These are phyloP conservation scores for Farysia itapuensis DNA, from an alignment of 1,284 basidiomycete genomes.

Conservation along the genomic window DNA sequence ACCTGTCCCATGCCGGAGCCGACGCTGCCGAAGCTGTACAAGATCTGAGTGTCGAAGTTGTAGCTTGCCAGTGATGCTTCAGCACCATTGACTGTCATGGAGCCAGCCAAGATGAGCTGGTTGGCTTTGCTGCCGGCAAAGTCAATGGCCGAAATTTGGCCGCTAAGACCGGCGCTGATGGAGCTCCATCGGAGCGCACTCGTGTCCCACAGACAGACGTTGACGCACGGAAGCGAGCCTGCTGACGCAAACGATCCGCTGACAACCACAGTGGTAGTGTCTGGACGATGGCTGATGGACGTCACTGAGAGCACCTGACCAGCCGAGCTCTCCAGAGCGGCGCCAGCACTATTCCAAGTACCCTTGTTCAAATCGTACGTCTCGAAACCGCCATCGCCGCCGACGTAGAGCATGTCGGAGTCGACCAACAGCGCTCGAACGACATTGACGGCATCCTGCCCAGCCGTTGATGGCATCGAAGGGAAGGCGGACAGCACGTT, in stretches of 20 bases:
- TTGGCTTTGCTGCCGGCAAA: constrained; percentile 65
- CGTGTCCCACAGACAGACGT: constrained; percentile 77
- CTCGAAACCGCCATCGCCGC: constrained; percentile 51
- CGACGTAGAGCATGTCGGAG: constrained; percentile 44
- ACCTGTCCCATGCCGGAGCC: constrained; percentile 68
- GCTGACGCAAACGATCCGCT: constrained; percentile 82
- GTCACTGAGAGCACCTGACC: constrained; percentile 69
- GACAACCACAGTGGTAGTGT: constrained; percentile 72
- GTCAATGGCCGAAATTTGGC: constrained; percentile 76
- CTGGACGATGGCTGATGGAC: constrained; percentile 71
- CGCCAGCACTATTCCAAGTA: constrained; percentile 38
- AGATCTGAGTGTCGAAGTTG: constrained; percentile 68
- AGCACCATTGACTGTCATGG: constrained; percentile 69
- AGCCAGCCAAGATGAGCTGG: constrained; percentile 65
- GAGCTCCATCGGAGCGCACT: constrained; percentile 73
- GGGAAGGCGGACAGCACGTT: constrained; percentile 66
- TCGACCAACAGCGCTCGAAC: constrained; percentile 62
- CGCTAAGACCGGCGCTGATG: constrained; percentile 78
- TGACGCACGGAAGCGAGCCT: constrained; percentile 74
- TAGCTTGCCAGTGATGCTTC: constrained; percentile 73
- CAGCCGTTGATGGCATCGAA: constrained; percentile 12
- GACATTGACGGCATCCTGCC: constrained; percentile 63
- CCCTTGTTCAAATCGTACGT: constrained; percentile 41
- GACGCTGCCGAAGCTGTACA: constrained; percentile 69
- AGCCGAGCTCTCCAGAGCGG: constrained; percentile 26